Evolutionary conservation across 2,329 filamentous ascomycete genomes (phyloP).

Genomic region (Zarea fungicola): DNA sequence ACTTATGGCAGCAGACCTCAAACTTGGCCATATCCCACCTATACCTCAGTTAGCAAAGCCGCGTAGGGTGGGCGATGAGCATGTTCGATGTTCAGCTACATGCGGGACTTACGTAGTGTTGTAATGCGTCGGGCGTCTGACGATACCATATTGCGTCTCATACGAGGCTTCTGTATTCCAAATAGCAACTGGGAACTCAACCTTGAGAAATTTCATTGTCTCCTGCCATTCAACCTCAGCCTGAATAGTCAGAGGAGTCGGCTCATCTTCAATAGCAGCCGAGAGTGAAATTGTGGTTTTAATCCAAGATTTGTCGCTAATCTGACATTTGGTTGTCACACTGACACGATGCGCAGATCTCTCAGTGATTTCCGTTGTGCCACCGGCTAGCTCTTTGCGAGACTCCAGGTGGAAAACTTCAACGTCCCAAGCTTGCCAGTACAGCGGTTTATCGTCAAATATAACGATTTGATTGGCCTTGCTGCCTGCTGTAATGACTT

Average conservation of each 20-base stretch:
- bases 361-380: constrained; percentile 66
- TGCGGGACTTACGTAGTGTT: too few species aligned
- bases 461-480: constrained; percentile 90
- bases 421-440: constrained; percentile 98
- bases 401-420: constrained; percentile 94
- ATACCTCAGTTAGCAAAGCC: too few species aligned
- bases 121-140: constrained; percentile 89
- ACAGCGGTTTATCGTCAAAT: constrained; percentile 94
- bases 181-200: constrained; percentile 92
- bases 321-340: constrained; percentile 76
- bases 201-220: constrained; percentile 96
- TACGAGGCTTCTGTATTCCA: constrained; percentile 90
- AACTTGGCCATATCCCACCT: constrained; percentile 97
- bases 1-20: constrained; percentile 93
- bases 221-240: constrained; percentile 96
- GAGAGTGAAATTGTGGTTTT: constrained; percentile 79
- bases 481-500: constrained; percentile 66
- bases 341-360: constrained; percentile 70
- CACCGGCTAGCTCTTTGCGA: constrained; percentile 66
- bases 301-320: constrained; percentile 81
- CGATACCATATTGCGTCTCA: constrained; percentile 89
- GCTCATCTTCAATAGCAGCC: constrained; percentile 55
- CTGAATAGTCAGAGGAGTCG: constrained; percentile 67
- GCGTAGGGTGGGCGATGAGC: too few species aligned
- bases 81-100: too few species aligned